phyloP scores from a whole-genome alignment of 345 rosid species.

The Corchorus capsularis region DNA sequence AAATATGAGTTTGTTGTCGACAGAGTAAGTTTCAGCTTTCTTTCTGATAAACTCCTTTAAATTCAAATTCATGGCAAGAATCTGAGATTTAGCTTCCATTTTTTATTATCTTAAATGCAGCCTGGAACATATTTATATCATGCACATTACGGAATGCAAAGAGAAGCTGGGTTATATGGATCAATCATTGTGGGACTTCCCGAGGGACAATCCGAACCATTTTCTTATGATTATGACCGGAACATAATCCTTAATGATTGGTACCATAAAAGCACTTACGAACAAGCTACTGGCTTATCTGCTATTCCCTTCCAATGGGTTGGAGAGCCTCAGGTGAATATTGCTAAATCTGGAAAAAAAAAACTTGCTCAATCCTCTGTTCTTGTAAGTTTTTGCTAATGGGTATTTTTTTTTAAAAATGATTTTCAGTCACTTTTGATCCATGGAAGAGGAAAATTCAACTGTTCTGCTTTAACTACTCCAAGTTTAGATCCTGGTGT shows the following conservation, averaged over 20 bases:
- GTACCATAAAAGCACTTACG: conserved; percentile 69
- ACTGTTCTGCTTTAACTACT: conserved; percentile 40
- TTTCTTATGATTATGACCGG: conserved; percentile 55
- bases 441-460: conserved; percentile 70
- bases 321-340: conserved; percentile 68
- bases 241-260: conserved; percentile 70
- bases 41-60: too few relatives aligned
- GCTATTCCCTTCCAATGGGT: conserved; percentile 70
- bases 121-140: conserved; percentile 76
- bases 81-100: not conserved
- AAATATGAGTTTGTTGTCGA: conserved; percentile 64
- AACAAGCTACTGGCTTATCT: conserved; percentile 60
- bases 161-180: conserved; percentile 70
- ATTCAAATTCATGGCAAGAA: not conserved
- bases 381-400: not conserved
- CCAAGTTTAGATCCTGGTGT: conserved; percentile 28
- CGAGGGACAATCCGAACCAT: conserved; percentile 55
- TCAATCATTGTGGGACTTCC: conserved; percentile 57
- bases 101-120: conserved; percentile 34
- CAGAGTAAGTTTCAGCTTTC: conserved; percentile 41
- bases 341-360: not conserved
- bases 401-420: not conserved
- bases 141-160: conserved; percentile 84
- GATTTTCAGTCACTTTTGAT: conserved; percentile 62
- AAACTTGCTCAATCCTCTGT: not conserved